Evolutionary conservation across 2,329 filamentous ascomycete genomes (phyloP), one percentile per base, ranked within the genome.

Genomic region (Epichloe typhina): DNA sequence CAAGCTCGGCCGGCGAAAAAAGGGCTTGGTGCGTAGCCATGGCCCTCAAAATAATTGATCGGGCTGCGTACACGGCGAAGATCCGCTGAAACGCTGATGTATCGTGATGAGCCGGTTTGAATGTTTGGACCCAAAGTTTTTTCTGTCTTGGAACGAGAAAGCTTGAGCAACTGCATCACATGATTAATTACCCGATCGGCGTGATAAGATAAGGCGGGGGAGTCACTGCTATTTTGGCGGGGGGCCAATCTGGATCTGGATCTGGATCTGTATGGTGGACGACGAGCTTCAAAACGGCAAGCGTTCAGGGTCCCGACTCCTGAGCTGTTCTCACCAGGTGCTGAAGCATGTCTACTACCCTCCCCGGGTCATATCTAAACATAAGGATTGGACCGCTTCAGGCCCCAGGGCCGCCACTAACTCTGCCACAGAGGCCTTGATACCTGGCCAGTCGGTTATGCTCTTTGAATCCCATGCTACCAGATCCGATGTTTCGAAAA

Each of bases 1-100:
- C 89, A 62, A 98, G 86, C 72, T 98, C 93, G 62, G 93, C 89
- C 46, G 93, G 91, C 50, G 90, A 96, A 68, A 97, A 97, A 84
- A 88, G 83, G 62, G 82, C 79, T 69, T 81, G 79, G 61, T 82
- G 80, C 58, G 80, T 77, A 40, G 84, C 74, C 79, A 88, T 85
- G 56, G 56, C 46, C 46, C 26, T 26, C 6, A 12, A 13, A 39
- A 15, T 19, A 1, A 35, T 42, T 12, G 48, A 26, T 15, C 23
- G 33, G 8, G 13, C 15, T 37, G 6, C 2, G 39, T 39, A 23
- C 33, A 15, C 38, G 33, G 41, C 12, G 39, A 37, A 17, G 13
- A 43, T 37, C 33, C 13, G n/a, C 9, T 33, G 21, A 17, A 7
- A 6, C 42, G 21, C 12, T 7, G 37, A 47, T 31, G 5, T 17